Evolutionary conservation across 306 rosid species (phyloP).

Genomic region (Inga leiocalycina): DNA sequence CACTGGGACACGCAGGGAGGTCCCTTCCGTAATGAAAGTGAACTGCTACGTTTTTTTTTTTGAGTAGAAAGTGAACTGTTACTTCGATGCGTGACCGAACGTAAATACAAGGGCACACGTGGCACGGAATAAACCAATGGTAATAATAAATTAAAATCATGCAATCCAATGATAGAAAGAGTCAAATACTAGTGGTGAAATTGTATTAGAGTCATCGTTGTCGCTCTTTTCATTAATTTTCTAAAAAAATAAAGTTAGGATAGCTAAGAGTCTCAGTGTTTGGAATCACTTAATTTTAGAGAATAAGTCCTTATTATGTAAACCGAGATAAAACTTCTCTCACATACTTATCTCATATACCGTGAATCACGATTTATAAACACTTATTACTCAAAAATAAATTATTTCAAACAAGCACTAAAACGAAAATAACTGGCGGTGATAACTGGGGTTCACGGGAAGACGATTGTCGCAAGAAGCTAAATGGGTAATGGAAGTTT

Average conservation of each 20-base stretch:
- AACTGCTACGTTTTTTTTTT: not conserved
- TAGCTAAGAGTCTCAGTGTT: too few relatives aligned
- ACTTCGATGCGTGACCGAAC: conserved; percentile 18
- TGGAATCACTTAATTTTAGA: too few relatives aligned
- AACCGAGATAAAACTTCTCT: too few relatives aligned
- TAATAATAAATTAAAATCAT: not conserved
- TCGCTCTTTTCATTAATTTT: not conserved
- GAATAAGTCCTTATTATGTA: too few relatives aligned
- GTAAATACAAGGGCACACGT: conserved; percentile 32
- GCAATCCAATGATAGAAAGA: not conserved
- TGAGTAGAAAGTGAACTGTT: conserved; percentile 6
- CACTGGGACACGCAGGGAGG: conserved; percentile 6
- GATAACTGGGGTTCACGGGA: not conserved
- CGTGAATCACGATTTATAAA: too few relatives aligned
- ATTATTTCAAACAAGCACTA: too few relatives aligned
- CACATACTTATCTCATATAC: too few relatives aligned
- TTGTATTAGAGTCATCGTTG: not conserved
- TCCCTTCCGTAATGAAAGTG: conserved; percentile 21
- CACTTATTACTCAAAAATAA: too few relatives aligned
- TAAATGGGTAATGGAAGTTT: not conserved
- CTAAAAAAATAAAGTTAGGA: not conserved
- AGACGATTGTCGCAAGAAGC: not conserved
- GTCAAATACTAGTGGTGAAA: not conserved
- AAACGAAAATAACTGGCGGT: conserved; percentile 47
- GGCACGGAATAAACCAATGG: conserved; percentile 19